phyloP scores from a whole-genome alignment of 1,139 yeast species.

The Sugiyamaella paludigena region DNA sequence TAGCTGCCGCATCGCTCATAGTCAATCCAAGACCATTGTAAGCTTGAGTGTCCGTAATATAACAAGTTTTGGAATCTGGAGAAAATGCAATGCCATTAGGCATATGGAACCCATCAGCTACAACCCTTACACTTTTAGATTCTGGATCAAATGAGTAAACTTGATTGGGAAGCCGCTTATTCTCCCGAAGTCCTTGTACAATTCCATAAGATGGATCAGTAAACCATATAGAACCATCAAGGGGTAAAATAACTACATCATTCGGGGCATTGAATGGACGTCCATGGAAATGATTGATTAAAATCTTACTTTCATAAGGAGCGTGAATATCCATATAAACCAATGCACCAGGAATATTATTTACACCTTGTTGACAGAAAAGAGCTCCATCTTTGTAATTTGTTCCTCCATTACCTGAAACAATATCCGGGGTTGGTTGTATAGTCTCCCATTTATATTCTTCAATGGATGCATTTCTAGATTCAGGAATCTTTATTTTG shows the following conservation, averaged over 20 bases:
- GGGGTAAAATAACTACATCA: conserved; percentile 30
- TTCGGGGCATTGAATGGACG: conserved; percentile 31
- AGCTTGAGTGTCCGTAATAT: conserved; percentile 31
- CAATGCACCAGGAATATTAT: conserved; percentile 21
- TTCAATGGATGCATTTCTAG: conserved; percentile 7
- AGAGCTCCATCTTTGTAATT: conserved; percentile 24
- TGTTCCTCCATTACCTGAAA: conserved; percentile 27
- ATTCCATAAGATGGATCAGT: conserved; percentile 33
- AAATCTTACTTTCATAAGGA: conserved; percentile 17
- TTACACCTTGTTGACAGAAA: conserved; percentile 27
- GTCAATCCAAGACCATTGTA: conserved; percentile 19
- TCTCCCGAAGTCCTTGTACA: conserved; percentile 24
- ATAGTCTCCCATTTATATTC: conserved; percentile 20
- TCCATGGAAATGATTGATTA: conserved; percentile 26
- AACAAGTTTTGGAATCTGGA: conserved; percentile 27
- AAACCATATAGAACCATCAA: conserved; percentile 32
- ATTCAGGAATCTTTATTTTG: conserved; percentile 15
- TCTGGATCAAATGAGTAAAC: conserved; percentile 31
- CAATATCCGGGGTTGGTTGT: conserved; percentile 23
- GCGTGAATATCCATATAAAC: conserved; percentile 19
- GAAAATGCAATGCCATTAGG: conserved; percentile 34
- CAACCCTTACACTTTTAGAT: conserved; percentile 27
- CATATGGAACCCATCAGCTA: conserved; percentile 28
- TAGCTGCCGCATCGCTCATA: conserved; percentile 20
- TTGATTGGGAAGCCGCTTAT: conserved; percentile 28